Evolutionary conservation across 208 protist species (phyloP), one percentile per base, ranked within the genome.

Genomic region (Leptomonas pyrrhocoris): DNA sequence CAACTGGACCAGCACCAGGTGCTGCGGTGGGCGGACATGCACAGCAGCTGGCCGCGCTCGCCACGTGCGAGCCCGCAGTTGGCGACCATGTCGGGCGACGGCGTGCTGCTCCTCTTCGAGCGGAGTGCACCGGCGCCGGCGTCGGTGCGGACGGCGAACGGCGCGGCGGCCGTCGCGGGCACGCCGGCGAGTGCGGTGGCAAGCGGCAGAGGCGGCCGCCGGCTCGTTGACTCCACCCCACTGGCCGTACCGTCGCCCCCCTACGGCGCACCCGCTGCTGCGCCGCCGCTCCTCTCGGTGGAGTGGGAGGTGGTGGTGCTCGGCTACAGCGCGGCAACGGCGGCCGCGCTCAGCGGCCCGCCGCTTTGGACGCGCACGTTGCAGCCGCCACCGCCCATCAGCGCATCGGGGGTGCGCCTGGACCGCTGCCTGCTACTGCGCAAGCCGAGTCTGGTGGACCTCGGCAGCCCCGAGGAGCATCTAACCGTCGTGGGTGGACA

Each of bases 401-500:
- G 34, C 42, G 63, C 79, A 36, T 68, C 81, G 23, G 54, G 59
- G 43, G 70, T 77, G 5, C 48, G 34, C 23, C 50, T 82, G 13
- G 25, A 76, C 36, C 77, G 76, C 60, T 94, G 88, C 67, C 62
- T 96, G n/a, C 70, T 68, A 27, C 69, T 97, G 55, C 60, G 74
- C n/a, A 92, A 91, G 53, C 79, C 79, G n/a, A 81, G 80, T 36
- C 61, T 85, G 27, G 71, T 97, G 25, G 86, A 94, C 50, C 81
- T 96, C n/a, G 91, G 94, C 34, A 61, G 66, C 21, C 90, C 89
- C 0, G 84, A 94, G 45, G 63, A 59, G 42, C 61, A 57, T 30
- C 84, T 97, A 21, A 78, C 79, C 23, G 83, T 82, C 42, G 58
- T 74, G 27, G 85, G 81, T n/a, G 93, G 93, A 13, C 86, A 96